Evolutionary conservation across 2,329 filamentous ascomycete genomes (phyloP).

Genomic region (Fusarium gaditjirri): DNA sequence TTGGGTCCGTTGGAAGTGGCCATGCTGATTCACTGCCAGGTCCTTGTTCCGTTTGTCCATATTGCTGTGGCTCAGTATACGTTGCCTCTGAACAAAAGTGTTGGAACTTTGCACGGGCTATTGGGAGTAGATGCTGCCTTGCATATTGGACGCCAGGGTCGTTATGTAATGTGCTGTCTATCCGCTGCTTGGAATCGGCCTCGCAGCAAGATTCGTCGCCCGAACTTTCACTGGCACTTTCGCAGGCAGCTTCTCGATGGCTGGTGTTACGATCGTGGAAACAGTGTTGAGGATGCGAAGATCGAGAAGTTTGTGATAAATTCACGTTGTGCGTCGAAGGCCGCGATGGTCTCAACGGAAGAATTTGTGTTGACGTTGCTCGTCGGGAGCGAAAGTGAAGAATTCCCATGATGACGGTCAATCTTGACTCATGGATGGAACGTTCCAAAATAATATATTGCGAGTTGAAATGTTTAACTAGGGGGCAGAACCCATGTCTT

Average conservation of each 20-base stretch:
- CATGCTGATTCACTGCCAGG: not conserved
- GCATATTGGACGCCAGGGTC: not conserved
- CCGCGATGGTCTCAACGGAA: not conserved
- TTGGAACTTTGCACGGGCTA: not conserved
- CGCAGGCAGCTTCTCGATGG: not conserved
- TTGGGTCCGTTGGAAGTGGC: not conserved
- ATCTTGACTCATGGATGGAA: not conserved
- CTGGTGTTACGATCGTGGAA: not conserved
- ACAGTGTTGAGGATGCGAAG: not conserved
- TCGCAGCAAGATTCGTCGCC: not conserved
- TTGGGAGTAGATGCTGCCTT: not conserved
- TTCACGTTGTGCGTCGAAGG: too few species aligned
- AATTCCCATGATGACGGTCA: not conserved
- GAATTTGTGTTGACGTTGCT: not conserved
- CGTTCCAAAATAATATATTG: too few species aligned
- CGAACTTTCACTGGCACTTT: not conserved
- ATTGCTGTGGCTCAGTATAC: not conserved
- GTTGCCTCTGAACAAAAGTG: not conserved
- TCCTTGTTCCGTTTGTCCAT: not conserved
- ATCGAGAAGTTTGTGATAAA: not conserved
- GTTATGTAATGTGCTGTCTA: too few species aligned
- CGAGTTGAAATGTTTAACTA: too few species aligned
- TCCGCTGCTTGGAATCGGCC: too few species aligned
- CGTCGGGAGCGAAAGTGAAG: not conserved
- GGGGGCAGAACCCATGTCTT: not conserved